Evolutionary conservation across 176 grass and related monocot genomes (phyloP), one percentile per base, ranked within the genome.

Genomic region (Panicum miliaceum): DNA sequence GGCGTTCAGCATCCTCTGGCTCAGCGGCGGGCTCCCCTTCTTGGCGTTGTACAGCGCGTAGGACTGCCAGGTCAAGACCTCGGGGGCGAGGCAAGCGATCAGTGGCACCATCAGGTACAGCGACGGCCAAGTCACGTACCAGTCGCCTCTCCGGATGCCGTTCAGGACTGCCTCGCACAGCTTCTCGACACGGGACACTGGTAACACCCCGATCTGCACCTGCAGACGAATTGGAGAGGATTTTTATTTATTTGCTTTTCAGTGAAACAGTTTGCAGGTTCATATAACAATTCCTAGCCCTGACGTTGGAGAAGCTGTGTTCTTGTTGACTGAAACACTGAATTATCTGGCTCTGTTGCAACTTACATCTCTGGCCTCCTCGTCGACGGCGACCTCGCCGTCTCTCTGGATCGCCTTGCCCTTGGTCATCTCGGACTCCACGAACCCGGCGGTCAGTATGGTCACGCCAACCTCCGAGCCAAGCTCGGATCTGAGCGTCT

Each of bases 381-480:
- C 62, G 66, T 87, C 59, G 71, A 92, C 82, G 15, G 82, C 84
- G 5, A 87, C 13, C 43, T 84, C 53, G 50, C 87, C 91, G 42
- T 27, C 35, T 64, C 73, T 86, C 51, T 84, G 87, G 7, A 92
- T 38, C 2, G 9, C 80, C 20, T 92, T 90, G 53, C 91, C 91
- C 34, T 84, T 87, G 65, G 91, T 90, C 1, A 92, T 88, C 84
- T 90, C 84, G 7, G 90, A 86, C 10, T 84, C 90, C 18, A 92
- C 82, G 45, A 68, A 92, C 3, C 90, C 90, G 3, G 85, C 65
- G 7, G 68, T 66, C 20, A 92, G 71, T 6, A 92, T 83, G 32
- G 86, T 92, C 74, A 92, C n/a, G 20, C 85, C 78, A 41, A 92
- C 78, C 42, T 84, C 75, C 8, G 84, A 81, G 0, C 91, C 84